phyloP scores from a whole-genome alignment of 139 green algal genomes.

The Ostreobium quekettii region DNA sequence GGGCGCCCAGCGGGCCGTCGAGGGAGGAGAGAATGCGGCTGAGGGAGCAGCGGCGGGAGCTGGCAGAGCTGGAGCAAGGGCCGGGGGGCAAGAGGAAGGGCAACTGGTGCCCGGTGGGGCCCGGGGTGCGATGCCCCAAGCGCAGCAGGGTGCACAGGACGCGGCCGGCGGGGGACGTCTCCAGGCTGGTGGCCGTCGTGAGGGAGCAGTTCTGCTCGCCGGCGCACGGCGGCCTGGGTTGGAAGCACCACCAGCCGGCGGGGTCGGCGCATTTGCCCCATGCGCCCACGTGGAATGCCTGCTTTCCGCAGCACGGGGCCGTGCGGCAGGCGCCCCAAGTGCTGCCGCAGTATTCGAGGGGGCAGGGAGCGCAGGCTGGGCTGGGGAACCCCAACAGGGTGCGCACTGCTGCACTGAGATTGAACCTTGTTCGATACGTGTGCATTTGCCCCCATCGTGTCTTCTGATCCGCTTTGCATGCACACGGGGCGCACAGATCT shows the following conservation, averaged over 20 bases:
- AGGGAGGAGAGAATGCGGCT: constrained; percentile 25
- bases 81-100: background rate
- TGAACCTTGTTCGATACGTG: constrained; percentile 13
- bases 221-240: too few species aligned
- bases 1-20: background rate
- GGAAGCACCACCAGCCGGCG: too few species aligned
- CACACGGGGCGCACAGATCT: background rate
- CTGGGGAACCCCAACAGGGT: background rate
- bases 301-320: too few species aligned
- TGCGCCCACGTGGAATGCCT: too few species aligned
- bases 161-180: too few species aligned
- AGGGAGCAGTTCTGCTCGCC: too few species aligned
- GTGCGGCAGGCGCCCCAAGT: too few species aligned
- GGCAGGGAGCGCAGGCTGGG: background rate
- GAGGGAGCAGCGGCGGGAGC: constrained; percentile 1
- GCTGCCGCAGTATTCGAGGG: background rate
- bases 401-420: constrained; percentile 13
- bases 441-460: too few species aligned
- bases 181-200: too few species aligned
- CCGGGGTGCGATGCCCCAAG: background rate
- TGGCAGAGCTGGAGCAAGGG: constrained; percentile 9
- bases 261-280: too few species aligned
- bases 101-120: background rate
- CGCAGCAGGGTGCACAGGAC: background rate
- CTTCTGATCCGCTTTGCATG: too few species aligned